Evolutionary conservation across 1,284 basidiomycete genomes (phyloP), one percentile per base, ranked within the genome.

Genomic region (Puccinia horiana): DNA sequence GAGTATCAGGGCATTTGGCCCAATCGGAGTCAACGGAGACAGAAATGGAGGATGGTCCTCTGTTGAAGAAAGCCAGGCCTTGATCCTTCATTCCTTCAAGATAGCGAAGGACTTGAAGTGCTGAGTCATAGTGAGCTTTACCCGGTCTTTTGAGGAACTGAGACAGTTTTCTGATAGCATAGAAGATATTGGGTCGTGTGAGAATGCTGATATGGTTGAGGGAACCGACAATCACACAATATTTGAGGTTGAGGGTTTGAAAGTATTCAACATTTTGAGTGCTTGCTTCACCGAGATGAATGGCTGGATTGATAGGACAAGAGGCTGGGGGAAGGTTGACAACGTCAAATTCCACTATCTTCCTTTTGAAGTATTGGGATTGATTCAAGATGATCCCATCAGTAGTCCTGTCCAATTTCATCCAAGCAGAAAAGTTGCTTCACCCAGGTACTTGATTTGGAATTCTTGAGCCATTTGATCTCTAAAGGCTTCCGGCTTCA

Each of bases 21-120:
- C 79, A 83, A 47, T 84, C 83, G 14, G 83, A 35, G 20, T 84
- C 83, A 58, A 67, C 63, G 65, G 2, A 42, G 2, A n/a, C 6
- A 3, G 35, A 12, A 12, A 69, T 8, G 26, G 32, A 14, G 6
- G 32, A 5, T 26, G 6, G 4, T 11, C 18, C 23, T 9, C 2
- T 9, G 52, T 29, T 4, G 2, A 12, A 8, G 72, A 74, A 14
- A 40, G 20, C 3, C 3, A 77, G 42, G 5, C 58, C 76, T 5
- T 29, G 6, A 16, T 65, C 44, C 20, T 8, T 42, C 9, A n/a
- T 76, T 12, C 74, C 74, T 42, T 35, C 37, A 2, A 76, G 54
- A 37, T 76, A 76, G 5, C 40, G 54, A 32, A 76, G 61, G 12
- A 23, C n/a, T n/a, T n/a, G n/a, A n/a, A n/a, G n/a, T n/a, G n/a